Conservation (phyloP, 2,329 filamentous ascomycete species). For the Diplodia scrobiculata region DNA sequence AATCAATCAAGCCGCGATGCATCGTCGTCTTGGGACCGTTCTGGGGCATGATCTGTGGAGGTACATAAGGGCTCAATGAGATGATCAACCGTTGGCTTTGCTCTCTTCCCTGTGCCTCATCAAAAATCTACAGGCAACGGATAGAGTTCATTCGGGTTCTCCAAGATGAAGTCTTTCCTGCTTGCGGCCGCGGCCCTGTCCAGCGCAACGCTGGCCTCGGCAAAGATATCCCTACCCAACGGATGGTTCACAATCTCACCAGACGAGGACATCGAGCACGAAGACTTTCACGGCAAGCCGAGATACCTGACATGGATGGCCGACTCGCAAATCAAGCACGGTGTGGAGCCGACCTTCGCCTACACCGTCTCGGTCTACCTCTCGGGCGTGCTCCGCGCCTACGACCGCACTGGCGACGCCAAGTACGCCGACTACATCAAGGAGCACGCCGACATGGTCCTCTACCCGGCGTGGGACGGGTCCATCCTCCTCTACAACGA, state of each 20-base stretch:
- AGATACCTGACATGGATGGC: conserved; percentile 49
- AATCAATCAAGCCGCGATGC: not conserved
- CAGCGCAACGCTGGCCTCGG: conserved; percentile 30
- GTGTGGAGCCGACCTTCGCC: conserved; percentile 45
- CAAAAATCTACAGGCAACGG: not conserved
- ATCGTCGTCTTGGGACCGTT: not conserved
- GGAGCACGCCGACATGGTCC: conserved; percentile 52
- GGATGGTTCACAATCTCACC: conserved; percentile 33
- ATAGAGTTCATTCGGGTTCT: no score
- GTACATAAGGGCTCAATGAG: not conserved
- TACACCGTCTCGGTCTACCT: conserved; percentile 54
- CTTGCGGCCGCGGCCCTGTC: conserved; percentile 26
- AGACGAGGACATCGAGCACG: conserved; percentile 29
- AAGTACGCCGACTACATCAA: conserved; percentile 56
- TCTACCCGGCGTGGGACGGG: conserved; percentile 50
- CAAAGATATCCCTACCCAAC: conserved; percentile 30
- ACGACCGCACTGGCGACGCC: conserved; percentile 47
- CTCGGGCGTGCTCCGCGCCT: conserved; percentile 54
- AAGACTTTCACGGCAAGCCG: conserved; percentile 27
- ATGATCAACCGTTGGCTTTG: not conserved
- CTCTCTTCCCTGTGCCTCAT: not conserved
- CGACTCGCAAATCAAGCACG: conserved; percentile 51
- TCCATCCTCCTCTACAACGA: conserved; percentile 34
- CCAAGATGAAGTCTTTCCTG: conserved; percentile 30
- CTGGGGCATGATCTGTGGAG: not conserved